phyloP scores from a whole-genome alignment of 1,284 basidiomycete species.

The Heterobasidion irregulare region DNA sequence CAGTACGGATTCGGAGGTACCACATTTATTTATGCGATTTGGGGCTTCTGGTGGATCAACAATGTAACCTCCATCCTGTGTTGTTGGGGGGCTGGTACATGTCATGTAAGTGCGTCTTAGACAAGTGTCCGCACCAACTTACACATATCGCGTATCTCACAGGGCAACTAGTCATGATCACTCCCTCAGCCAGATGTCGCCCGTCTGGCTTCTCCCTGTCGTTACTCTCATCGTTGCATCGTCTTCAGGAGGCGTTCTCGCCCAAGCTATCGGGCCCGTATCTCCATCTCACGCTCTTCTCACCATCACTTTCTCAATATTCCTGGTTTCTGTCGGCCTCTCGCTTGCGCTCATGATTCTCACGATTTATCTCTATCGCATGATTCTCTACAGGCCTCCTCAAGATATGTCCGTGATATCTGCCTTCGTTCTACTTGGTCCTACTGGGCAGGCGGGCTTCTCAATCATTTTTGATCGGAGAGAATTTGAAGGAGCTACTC shows the following conservation, averaged over 20 bases:
- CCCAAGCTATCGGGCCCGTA: constrained; percentile 35
- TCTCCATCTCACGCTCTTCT: constrained; percentile 42
- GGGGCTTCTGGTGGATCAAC: constrained; percentile 73
- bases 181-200: constrained; percentile 43
- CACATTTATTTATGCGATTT: constrained; percentile 51
- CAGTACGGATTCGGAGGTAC: constrained; percentile 42
- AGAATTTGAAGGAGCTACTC: constrained; percentile 21
- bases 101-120: constrained; percentile 40
- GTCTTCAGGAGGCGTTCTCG: constrained; percentile 56
- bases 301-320: constrained; percentile 36
- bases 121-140: background rate
- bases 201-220: constrained; percentile 67
- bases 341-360: constrained; percentile 24
- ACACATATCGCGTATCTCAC: constrained; percentile 4
- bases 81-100: constrained; percentile 56
- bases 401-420: constrained; percentile 27
- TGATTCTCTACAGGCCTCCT: constrained; percentile 14
- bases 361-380: constrained; percentile 12
- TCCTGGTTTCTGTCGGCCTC: constrained; percentile 29
- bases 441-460: constrained; percentile 36
- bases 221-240: constrained; percentile 65
- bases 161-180: constrained; percentile 62
- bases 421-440: constrained; percentile 39
- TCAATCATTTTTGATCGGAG: constrained; percentile 29
- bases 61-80: constrained; percentile 47